Evolutionary conservation across 352 stramenopile species (phyloP).

Genomic region (Phytophthora sp.): DNA sequence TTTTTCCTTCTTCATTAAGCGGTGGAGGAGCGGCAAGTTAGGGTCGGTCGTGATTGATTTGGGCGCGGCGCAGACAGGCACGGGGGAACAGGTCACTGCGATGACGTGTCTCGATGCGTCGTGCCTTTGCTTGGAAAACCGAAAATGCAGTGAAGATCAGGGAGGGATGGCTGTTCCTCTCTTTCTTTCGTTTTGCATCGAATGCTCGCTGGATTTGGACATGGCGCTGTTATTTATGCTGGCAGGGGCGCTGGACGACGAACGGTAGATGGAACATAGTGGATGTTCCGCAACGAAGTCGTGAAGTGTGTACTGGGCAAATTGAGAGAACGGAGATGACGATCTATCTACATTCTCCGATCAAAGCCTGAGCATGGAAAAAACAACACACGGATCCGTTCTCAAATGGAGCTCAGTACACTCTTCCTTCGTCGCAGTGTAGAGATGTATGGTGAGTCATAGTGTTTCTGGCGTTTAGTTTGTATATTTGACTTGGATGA

Average conservation of each 20-base stretch:
- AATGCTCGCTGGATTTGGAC: conserved; percentile 4
- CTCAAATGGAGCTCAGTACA: conserved; percentile 24
- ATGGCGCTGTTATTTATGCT: conserved; percentile 24
- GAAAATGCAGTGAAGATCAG: conserved; percentile 34
- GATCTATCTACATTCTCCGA: conserved; percentile 79
- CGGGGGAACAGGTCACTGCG: conserved; percentile 10
- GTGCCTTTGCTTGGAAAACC: conserved; percentile 40
- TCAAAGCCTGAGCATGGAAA: conserved; percentile 46
- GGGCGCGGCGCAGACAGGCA: conserved; percentile 5
- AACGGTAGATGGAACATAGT: not conserved
- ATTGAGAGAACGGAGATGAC: conserved; percentile 60
- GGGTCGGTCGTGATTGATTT: conserved; percentile 38
- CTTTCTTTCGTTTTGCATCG: conserved; percentile 37
- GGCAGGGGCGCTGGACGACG: conserved; percentile 20
- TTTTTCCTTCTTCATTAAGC: conserved; percentile 22
- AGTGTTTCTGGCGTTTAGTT: no score
- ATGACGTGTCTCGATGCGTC: conserved; percentile 21
- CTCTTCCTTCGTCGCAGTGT: not conserved
- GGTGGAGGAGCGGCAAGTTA: conserved; percentile 24
- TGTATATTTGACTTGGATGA: conserved; percentile 27
- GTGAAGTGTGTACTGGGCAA: conserved; percentile 10
- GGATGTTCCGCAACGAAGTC: not conserved
- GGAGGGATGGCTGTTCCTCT: conserved; percentile 24
- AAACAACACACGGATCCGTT: conserved; percentile 42
- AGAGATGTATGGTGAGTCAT: no score